Base-by-base conservation (phyloP, 176 grass and related monocot species). In the Urochloa ruziziensis region DNA sequence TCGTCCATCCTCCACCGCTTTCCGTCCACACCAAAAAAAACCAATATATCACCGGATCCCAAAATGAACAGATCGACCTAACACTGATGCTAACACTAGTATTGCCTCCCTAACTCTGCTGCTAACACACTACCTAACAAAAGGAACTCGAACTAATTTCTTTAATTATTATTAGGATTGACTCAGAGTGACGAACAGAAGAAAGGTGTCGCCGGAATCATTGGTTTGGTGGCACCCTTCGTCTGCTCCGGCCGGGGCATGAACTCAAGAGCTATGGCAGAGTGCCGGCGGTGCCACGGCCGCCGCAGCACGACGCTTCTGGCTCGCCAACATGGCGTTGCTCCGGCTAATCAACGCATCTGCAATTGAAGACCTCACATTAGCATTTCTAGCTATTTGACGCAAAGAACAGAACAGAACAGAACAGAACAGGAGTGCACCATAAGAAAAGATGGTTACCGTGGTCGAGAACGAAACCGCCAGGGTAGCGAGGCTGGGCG, bases 281-380 rank as follows among this genome's bases (percentile, higher is more conserved):
- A 76, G 30, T 19, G 83, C 46, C 32, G 23, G 66, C 12, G 14
- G 16, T 3, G 47, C 81, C 3, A 27, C 27, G 2, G 44, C 19
- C 7, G 73, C 34, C 4, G 10, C 17, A 0, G 67, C 42, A 0
- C 49, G 70, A 19, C 74, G 81, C 48, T 90, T 94, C 63, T 87
- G 93, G 32, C 82, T 88, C 10, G 85, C 91, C 0, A 88, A 49
- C 91, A 88, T 83, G 5, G 85, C 88, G 85, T 86, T 89, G 74
- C 91, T 94, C 58, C 93, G 91, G 10, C 73, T 87, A 6, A 96
- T 80, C 82, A 96, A 92, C 11, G 85, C 86, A 43, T 96, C 93
- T 99, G 68, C 21, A 43, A 14, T 0, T 46, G 3, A 0, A 34
- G 12, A 34, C 0, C 0, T 0, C 3, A 1, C 2, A 48, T 62